Base-by-base conservation (phyloP, 495 filamentous ascomycete species). In the Chaetomium fimeti region DNA sequence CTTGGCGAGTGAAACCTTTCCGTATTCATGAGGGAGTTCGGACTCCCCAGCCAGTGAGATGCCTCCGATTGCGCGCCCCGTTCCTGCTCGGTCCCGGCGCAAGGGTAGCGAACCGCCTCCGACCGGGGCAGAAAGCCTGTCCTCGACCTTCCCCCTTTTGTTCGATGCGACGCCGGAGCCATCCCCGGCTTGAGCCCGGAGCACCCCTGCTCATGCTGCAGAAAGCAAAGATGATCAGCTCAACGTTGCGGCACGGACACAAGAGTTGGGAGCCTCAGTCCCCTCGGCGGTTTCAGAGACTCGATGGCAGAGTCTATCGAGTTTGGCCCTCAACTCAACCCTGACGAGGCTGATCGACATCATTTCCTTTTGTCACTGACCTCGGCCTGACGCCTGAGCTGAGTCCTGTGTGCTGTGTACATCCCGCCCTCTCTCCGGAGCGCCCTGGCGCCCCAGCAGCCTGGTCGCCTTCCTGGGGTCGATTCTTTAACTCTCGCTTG, bases 141-240 rank as follows among this genome's bases (percentile, higher is more conserved):
- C 2, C 42, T 45, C 42, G 16, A 45, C 47, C 47, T 47, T 47
- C 20, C 22, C 47, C 47, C 42, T 45, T 18, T 45, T 32, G 29
- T 32, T 32, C 3, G 29, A 3, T 32, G 29, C 7, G 29, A 32
- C 29, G 29, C 29, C 29, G 29, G 29, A 32, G 29, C 29, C 29
- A 32, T 32, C 29, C 29, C 29, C 29, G 29, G 29, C n/a, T n/a
- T n/a, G n/a, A n/a, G n/a, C n/a, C n/a, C n/a, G n/a, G n/a, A n/a
- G n/a, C 3, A 32, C 29, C 29, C 29, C 29, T 32, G 29, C 29
- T 32, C 29, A 32, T 32, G 29, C 3, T 32, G 29, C 29, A 32
- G 13, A 43, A 57, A 43, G 32, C 55, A 43, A 57, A 15, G 13
- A 57, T 25, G 55, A 57, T 57, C 55, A n/a, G 12, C 55, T 16